These are phyloP conservation scores for Eucommia ulmoides DNA, from an alignment of 257 asterid genomes.

Conservation along the genomic window DNA sequence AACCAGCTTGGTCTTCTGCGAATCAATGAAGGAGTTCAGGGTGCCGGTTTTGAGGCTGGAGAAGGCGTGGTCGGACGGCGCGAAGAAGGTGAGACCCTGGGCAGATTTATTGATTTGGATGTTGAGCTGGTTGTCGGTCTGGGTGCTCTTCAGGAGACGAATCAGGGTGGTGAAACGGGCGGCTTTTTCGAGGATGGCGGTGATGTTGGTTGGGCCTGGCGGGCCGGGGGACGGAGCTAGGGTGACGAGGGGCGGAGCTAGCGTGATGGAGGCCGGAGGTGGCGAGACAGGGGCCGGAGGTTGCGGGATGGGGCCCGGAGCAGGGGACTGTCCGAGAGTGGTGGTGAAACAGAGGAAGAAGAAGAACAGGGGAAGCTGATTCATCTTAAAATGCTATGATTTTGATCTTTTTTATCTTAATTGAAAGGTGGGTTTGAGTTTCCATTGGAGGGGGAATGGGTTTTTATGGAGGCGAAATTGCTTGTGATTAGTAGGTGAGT, in stretches of 20 bases:
- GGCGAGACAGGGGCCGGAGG: no score
- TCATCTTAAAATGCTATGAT: no score
- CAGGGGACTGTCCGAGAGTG: constrained; percentile 24
- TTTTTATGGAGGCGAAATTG: no score
- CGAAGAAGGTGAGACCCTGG: constrained; percentile 29
- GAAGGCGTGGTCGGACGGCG: constrained; percentile 37
- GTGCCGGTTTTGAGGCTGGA: constrained; percentile 28
- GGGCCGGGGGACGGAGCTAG: constrained; percentile 37
- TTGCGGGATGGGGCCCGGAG: no score
- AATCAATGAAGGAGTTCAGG: constrained; percentile 29
- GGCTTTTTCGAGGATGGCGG: constrained; percentile 45
- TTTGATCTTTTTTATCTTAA: no score
- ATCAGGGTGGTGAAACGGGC: constrained; percentile 32
- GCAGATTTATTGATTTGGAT: constrained; percentile 33
- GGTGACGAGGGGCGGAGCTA: no score
- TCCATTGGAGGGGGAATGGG: no score
- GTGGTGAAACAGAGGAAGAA: constrained; percentile 9
- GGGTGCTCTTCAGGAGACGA: constrained; percentile 43
- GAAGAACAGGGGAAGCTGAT: neutral
- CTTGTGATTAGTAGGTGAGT: constrained; percentile 12
- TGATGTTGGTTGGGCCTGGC: constrained; percentile 30
- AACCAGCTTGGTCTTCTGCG: constrained; percentile 30
- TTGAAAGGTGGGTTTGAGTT: no score
- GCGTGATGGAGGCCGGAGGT: no score
- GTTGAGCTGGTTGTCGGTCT: constrained; percentile 31